A percentile compares a stretch with the other conserved stretches of the same genome.
Conservation (phyloP, 176 grass and related monocot genomes). For the Cenchrus purpureus region DNA sequence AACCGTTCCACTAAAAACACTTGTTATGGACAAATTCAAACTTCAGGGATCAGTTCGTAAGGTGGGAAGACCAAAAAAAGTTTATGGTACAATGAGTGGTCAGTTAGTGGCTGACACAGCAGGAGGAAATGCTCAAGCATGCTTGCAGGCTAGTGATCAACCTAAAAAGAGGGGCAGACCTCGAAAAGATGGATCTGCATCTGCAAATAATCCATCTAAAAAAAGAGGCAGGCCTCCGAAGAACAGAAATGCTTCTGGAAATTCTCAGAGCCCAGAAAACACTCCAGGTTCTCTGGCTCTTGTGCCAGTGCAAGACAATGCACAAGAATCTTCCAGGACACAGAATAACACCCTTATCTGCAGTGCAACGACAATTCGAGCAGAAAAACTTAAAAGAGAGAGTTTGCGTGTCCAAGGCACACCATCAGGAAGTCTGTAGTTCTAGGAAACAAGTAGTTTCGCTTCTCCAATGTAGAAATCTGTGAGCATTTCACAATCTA, state of each 20-base stretch:
- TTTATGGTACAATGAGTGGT: constrained; percentile 38
- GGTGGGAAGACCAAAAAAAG: constrained; percentile 48
- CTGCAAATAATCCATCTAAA: constrained; percentile 35
- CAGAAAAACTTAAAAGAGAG: constrained; percentile 78
- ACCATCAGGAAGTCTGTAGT: constrained; percentile 35
- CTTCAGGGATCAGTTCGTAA: constrained; percentile 43
- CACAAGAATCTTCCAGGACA: constrained; percentile 28
- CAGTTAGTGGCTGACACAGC: too few species aligned
- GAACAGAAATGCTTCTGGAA: constrained; percentile 20
- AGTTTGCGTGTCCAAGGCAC: constrained; percentile 33
- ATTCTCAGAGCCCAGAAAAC: constrained; percentile 23
- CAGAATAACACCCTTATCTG: constrained; percentile 34
- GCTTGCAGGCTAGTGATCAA: constrained; percentile 28
- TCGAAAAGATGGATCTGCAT: constrained; percentile 34
- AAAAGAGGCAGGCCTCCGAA: constrained; percentile 64
- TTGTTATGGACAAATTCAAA: constrained; percentile 65
- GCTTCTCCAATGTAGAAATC: constrained; percentile 35
- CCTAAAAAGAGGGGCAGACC: constrained; percentile 59
- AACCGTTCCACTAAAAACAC: constrained; percentile 78
- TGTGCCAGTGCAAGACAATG: constrained; percentile 33
- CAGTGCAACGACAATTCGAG: constrained; percentile 46
- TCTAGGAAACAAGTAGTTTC: constrained; percentile 48
- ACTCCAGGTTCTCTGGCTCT: constrained; percentile 20
- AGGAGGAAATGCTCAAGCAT: constrained; percentile 14
- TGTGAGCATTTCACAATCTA: constrained; percentile 51